phyloP scores from a whole-genome alignment of 108 stramenopile genomes.

The Fistulifera pelliculosa region DNA sequence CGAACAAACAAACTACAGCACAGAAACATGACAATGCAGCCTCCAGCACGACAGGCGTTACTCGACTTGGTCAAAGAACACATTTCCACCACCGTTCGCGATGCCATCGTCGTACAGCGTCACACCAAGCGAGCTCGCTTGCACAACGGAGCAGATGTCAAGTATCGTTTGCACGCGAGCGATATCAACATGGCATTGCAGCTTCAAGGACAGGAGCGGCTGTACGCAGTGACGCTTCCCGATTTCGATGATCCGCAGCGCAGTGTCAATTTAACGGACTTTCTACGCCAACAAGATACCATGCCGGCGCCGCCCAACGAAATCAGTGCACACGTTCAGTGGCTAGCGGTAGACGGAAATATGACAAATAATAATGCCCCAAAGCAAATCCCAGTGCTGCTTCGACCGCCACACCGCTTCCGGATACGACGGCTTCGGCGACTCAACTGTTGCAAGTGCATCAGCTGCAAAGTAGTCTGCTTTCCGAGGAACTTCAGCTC shows the following conservation, averaged over 20 bases:
- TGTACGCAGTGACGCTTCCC: conserved; percentile 50
- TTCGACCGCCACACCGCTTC: neutral
- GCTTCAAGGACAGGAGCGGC: conserved; percentile 62
- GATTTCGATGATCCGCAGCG: conserved; percentile 1
- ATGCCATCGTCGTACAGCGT: conserved; percentile 59
- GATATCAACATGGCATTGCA: conserved; percentile 80
- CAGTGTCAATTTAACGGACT: conserved; percentile 53
- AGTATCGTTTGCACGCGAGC: conserved; percentile 61
- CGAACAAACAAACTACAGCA: no score
- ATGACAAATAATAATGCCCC: conserved; percentile 18
- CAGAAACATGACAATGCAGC: neutral
- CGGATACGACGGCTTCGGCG: neutral
- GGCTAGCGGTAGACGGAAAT: conserved; percentile 79
- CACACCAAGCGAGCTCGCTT: conserved; percentile 63
- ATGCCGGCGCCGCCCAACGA: conserved; percentile 54
- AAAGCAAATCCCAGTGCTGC: conserved; percentile 26
- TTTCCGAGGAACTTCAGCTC: conserved; percentile 76
- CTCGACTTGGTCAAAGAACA: conserved; percentile 52
- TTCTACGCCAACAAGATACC: conserved; percentile 38
- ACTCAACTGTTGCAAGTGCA: conserved; percentile 6
- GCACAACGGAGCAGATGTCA: conserved; percentile 14
- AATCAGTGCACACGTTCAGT: conserved; percentile 62
- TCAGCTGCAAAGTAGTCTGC: conserved; percentile 57
- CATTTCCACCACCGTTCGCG: conserved; percentile 57
- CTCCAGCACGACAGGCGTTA: neutral